A percentile compares a stretch with the other conserved stretches of the same genome.
phyloP scores from a whole-genome alignment of 495 filamentous ascomycete genomes.

The Neurospora sp. region DNA sequence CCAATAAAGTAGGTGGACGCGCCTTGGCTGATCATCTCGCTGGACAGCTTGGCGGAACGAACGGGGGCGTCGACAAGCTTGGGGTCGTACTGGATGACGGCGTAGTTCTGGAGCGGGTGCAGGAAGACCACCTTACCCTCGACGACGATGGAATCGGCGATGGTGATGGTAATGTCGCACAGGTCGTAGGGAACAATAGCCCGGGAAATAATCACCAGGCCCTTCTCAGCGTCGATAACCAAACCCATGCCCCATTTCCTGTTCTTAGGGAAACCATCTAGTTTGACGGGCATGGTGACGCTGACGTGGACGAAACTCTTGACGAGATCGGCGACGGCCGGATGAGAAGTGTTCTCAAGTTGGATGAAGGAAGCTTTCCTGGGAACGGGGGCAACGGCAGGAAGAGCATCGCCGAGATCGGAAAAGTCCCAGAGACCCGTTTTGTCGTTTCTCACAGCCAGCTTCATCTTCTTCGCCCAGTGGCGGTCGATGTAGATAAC shows the following conservation, averaged over 20 bases:
- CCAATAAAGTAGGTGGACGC: slow-evolving; percentile 91
- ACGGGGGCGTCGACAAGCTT: slow-evolving; percentile 87
- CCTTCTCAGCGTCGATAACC: slow-evolving; percentile 92
- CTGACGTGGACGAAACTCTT: slow-evolving; percentile 89
- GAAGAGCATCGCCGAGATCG: slow-evolving; percentile 70
- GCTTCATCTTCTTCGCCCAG: slow-evolving; percentile 87
- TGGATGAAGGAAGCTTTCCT: slow-evolving; percentile 81
- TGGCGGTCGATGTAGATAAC: slow-evolving; percentile 91
- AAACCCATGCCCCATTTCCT: slow-evolving; percentile 91
- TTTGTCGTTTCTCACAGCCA: slow-evolving; percentile 83
- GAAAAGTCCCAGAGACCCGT: slow-evolving; percentile 93
- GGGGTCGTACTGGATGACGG: slow-evolving; percentile 90
- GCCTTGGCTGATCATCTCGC: slow-evolving; percentile 72
- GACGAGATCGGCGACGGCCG: slow-evolving; percentile 82
- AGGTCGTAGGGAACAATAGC: slow-evolving; percentile 93
- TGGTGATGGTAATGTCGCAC: slow-evolving; percentile 88
- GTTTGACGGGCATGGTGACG: slow-evolving; percentile 86
- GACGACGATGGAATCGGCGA: slow-evolving; percentile 91
- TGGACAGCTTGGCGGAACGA: slow-evolving; percentile 73
- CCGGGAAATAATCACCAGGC: slow-evolving; percentile 83
- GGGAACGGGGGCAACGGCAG: slow-evolving; percentile 58
- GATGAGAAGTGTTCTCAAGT: slow-evolving; percentile 79
- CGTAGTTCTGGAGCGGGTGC: slow-evolving; percentile 97
- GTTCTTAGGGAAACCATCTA: slow-evolving; percentile 90
- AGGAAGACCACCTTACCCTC: slow-evolving; percentile 91